Evolutionary conservation across 352 stramenopile species (phyloP).

Genomic region (Phytophthora macrochlamydospora): DNA sequence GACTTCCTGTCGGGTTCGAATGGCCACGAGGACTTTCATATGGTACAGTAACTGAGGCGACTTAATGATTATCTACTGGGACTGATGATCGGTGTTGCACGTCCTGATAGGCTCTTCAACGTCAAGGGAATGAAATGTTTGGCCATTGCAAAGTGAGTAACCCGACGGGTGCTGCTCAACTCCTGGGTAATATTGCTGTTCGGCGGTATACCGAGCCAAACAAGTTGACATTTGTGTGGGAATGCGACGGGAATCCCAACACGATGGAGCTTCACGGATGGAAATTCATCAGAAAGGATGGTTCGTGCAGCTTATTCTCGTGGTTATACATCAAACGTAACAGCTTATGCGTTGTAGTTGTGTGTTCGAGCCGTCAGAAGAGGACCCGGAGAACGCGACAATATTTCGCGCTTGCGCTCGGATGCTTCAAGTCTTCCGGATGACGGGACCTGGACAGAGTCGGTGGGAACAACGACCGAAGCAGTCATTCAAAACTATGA

Average conservation of each 20-base stretch:
- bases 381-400: slow-evolving; percentile 45
- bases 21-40: slow-evolving; percentile 33
- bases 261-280: slow-evolving; percentile 24
- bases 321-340: neutral
- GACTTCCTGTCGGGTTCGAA: slow-evolving; percentile 40
- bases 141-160: slow-evolving; percentile 48
- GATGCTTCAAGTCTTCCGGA: slow-evolving; percentile 41
- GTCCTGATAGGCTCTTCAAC: slow-evolving; percentile 39
- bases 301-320: slow-evolving; percentile 20
- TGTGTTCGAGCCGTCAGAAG: slow-evolving; percentile 46
- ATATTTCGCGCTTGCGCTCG: slow-evolving; percentile 55
- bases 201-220: slow-evolving; percentile 47
- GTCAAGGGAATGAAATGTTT: slow-evolving; percentile 50
- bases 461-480: slow-evolving; percentile 45
- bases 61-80: neutral
- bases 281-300: slow-evolving; percentile 58
- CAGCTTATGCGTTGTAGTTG: slow-evolving; percentile 23
- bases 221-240: slow-evolving; percentile 56
- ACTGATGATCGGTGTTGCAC: slow-evolving; percentile 3
- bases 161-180: slow-evolving; percentile 28
- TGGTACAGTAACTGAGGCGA: slow-evolving; percentile 25
- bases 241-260: slow-evolving; percentile 37
- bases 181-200: slow-evolving; percentile 50
- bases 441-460: slow-evolving; percentile 13
- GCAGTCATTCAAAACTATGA: slow-evolving; percentile 44